Base-by-base conservation (phyloP, 2,329 filamentous ascomycete genomes). In the Ophiognomonia clavigignenti-juglandacearum region DNA sequence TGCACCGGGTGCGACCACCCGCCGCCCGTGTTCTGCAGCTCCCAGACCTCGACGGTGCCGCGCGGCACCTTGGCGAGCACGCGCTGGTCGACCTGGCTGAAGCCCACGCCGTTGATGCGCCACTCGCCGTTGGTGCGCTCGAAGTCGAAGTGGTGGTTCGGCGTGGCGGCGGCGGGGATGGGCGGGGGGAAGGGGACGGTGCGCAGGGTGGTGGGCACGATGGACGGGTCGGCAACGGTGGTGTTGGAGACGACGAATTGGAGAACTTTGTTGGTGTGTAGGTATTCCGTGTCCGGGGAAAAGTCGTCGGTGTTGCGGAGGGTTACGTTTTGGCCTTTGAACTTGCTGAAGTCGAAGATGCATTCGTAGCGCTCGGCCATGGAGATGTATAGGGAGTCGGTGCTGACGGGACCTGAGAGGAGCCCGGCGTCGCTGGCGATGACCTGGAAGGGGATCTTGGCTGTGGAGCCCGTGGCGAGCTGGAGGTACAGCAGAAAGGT, bases 321-420 rank as follows among this genome's bases (percentile, higher is more conserved):
- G 5, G 65, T 69, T 32, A 76, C 56, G 50, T 74, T 77, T 56
- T 72, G 61, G 41, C 69, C 70, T 4, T 59, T 59, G 48, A 66
- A 72, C 54, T 47, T 4, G 65, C 54, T n/a, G 53, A 78, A 75
- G 58, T 78, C 72, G 47, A 77, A 53, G 27, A 78, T 59, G 13
- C 77, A 62, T 52, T 78, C 75, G 52, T 72, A 78, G 13, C 75
- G 67, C 53, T 78, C 75, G 3, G 71, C 75, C 67, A 75, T 74
- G 18, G 70, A 60, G 39, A 78, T 64, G n/a, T 65, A 64, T 3
- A 78, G 57, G 22, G 63, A 59, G 11, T 60, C 61, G 2, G 68
- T 64, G 6, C 54, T 53, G 8, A 72, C 67, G 0, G 74, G 70
- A 14, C 60, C 56, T 3, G 62, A 60, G 4, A 76, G 64, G 2